phyloP scores from a whole-genome alignment of 331 rosid genomes.

The Arachis monticola region DNA sequence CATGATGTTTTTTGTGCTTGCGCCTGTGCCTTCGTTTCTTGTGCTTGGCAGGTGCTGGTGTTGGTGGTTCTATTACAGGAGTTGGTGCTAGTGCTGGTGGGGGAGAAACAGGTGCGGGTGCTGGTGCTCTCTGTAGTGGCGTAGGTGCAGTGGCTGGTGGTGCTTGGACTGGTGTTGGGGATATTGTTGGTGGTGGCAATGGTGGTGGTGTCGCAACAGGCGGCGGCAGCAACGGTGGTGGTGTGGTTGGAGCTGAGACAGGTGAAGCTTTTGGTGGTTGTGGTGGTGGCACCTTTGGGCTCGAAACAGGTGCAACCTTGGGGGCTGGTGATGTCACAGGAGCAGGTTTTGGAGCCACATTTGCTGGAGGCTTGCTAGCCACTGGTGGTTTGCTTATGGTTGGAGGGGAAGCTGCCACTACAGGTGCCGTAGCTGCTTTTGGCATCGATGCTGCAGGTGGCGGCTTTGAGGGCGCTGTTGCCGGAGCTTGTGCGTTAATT shows the following conservation, averaged over 20 bases:
- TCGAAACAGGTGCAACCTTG: constrained; percentile 55
- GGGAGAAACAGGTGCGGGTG: constrained; percentile 62
- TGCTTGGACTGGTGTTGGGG: constrained; percentile 70
- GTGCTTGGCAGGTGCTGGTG: constrained; percentile 66
- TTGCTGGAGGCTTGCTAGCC: constrained; percentile 47
- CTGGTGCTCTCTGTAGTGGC: constrained; percentile 53
- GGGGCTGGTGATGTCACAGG: constrained; percentile 67
- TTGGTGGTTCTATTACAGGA: constrained; percentile 48
- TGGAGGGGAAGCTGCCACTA: constrained; percentile 29
- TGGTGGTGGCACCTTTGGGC: constrained; percentile 58
- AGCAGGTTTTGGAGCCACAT: constrained; percentile 49
- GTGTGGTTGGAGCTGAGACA: constrained; percentile 55
- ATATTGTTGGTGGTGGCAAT: constrained; percentile 54
- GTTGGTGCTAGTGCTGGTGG: constrained; percentile 58
- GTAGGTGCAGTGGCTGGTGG: constrained; percentile 75
- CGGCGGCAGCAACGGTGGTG: constrained; percentile 59
- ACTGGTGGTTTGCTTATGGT: constrained; percentile 37
- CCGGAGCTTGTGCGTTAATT: constrained; percentile 58
- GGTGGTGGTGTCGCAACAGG: constrained; percentile 56
- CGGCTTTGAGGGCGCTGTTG: constrained; percentile 24
- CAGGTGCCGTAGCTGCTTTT: constrained; percentile 10
- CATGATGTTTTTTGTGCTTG: constrained; percentile 75
- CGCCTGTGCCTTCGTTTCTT: constrained; percentile 64
- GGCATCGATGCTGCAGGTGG: background rate
- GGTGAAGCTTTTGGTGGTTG: constrained; percentile 68